A percentile compares a stretch with the other conserved stretches of the same genome.
These are phyloP conservation scores for Chaetomium olivaceum DNA, from an alignment of 2,329 filamentous ascomycete genomes.

Conservation along the genomic window DNA sequence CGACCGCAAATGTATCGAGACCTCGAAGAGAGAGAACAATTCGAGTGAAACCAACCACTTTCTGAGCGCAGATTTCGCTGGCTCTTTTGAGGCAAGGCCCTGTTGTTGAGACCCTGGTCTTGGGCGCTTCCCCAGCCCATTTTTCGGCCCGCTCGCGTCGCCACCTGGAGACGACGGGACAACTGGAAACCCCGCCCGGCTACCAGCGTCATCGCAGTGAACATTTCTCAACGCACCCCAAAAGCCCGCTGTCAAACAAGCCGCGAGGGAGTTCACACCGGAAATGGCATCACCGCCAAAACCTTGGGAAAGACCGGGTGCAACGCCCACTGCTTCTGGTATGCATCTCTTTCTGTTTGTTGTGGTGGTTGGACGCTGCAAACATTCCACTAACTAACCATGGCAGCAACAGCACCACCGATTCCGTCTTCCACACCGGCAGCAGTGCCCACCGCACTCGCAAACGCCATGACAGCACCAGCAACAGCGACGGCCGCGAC, in stretches of 20 bases:
- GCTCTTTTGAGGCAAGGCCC: slow-evolving; percentile 14
- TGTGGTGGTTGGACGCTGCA: background rate
- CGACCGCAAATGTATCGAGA: background rate
- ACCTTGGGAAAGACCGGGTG: slow-evolving; percentile 87
- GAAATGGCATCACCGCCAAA: slow-evolving; percentile 84
- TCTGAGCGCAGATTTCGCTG: slow-evolving; percentile 1
- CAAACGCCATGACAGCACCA: slow-evolving; percentile 45
- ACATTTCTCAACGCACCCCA: slow-evolving; percentile 9
- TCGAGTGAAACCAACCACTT: too few relatives aligned
- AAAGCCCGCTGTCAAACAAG: slow-evolving; percentile 1
- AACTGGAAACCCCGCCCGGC: slow-evolving; percentile 20
- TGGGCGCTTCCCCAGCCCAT: slow-evolving; percentile 2
- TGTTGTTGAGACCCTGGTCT: background rate
- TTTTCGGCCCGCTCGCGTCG: slow-evolving; percentile 20
- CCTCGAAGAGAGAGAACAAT: background rate
- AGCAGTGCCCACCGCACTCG: slow-evolving; percentile 42
- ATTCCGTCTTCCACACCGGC: slow-evolving; percentile 37
- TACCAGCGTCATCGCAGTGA: slow-evolving; percentile 9
- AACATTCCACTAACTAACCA: slow-evolving; percentile 26
- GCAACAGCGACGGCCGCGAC: slow-evolving; percentile 44
- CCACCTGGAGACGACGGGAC: slow-evolving; percentile 22
- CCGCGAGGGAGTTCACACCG: slow-evolving; percentile 6
- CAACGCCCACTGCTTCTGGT: slow-evolving; percentile 53
- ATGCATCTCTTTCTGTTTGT: slow-evolving; percentile 36
- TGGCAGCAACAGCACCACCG: slow-evolving; percentile 32